A percentile compares a stretch with the other conserved stretches of the same genome.
These are phyloP conservation scores for Venturia asperata DNA, from an alignment of 2,329 filamentous ascomycete genomes.

Conservation along the genomic window DNA sequence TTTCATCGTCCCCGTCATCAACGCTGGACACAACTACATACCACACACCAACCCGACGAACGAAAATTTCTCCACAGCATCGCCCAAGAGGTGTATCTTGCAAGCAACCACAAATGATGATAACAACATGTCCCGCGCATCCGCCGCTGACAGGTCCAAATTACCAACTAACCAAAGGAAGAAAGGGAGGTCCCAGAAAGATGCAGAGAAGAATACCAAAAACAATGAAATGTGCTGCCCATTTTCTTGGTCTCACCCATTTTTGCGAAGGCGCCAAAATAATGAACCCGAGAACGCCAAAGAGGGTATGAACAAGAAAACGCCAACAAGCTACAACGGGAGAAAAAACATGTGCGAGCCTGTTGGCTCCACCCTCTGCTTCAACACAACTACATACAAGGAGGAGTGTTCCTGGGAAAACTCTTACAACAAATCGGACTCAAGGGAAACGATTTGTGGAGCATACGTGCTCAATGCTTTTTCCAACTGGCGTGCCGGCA, in stretches of 20 bases:
- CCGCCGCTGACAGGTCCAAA: neutral
- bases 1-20: neutral
- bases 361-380: neutral
- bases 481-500: neutral
- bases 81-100: slow-evolving; percentile 1
- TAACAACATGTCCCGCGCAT: neutral
- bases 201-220: slow-evolving; percentile 13
- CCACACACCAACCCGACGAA: neutral
- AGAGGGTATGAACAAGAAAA: slow-evolving; percentile 13
- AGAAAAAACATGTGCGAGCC: neutral
- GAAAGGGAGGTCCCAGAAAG: neutral
- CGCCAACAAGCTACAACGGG: neutral
- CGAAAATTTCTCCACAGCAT: neutral
- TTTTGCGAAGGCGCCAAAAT: neutral
- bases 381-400: neutral
- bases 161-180: slow-evolving; percentile 1
- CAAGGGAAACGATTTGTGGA: neutral
- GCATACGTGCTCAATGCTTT: neutral
- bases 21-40: neutral
- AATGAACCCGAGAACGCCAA: neutral
- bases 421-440: slow-evolving; percentile 1
- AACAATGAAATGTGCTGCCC: neutral
- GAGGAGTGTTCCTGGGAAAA: neutral
- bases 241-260: neutral
- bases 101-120: neutral